phyloP scores from a whole-genome alignment of 352 stramenopile genomes.

The Pythium biforme region DNA sequence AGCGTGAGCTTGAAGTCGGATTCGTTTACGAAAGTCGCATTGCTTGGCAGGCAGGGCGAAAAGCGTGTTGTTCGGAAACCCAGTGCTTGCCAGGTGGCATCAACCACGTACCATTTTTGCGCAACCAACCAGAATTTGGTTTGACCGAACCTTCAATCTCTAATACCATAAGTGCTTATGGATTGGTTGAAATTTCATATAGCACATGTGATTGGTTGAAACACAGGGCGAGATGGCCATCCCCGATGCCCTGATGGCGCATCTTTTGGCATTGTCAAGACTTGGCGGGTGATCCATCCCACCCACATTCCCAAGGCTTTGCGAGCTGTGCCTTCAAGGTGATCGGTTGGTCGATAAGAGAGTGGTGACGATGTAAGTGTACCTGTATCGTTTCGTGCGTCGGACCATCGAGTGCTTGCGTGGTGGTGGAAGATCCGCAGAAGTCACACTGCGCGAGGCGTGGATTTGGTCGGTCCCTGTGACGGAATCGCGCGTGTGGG shows the following conservation, averaged over 20 bases:
- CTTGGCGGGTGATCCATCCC: neutral
- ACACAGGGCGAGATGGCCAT: neutral
- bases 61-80: neutral
- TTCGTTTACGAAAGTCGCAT: too few species aligned
- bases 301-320: too few species aligned
- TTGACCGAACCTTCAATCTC: neutral
- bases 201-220: neutral
- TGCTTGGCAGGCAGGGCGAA: too few species aligned
- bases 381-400: neutral
- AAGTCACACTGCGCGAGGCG: neutral
- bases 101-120: slow-evolving; percentile 6
- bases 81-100: neutral
- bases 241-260: neutral
- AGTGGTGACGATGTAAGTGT: neutral
- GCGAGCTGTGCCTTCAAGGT: neutral
- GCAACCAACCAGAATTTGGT: neutral
- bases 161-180: neutral
- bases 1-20: too few species aligned
- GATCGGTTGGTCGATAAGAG: neutral
- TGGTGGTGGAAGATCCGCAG: neutral
- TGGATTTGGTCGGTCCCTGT: neutral
- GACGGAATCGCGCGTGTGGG: slow-evolving; percentile 17
- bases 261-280: neutral
- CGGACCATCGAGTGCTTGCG: neutral
- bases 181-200: slow-evolving; percentile 1